Percentiles rank a stretch among this genome's conserved stretches.
Conservation (phyloP, 371 early-diverging fungal species). For the Syncephalastrum sp. region DNA sequence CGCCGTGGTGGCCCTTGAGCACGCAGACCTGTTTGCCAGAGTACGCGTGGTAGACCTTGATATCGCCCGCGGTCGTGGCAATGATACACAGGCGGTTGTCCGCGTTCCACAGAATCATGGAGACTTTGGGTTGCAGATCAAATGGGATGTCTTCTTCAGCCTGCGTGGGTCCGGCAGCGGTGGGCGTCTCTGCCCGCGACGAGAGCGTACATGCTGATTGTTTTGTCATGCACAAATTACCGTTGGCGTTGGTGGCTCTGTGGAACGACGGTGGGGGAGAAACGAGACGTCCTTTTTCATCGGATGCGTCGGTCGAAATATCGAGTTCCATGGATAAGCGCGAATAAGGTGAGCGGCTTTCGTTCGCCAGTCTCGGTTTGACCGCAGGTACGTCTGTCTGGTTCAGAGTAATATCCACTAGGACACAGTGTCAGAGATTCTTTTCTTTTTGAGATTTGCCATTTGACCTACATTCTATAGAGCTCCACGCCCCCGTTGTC, state of each 20-base stretch:
- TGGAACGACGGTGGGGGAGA: no score
- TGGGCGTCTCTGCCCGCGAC: background rate
- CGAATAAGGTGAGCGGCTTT: no score
- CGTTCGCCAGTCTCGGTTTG: background rate
- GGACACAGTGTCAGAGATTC: background rate
- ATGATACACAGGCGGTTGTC: constrained; percentile 62
- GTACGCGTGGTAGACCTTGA: constrained; percentile 61
- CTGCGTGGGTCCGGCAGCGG: background rate
- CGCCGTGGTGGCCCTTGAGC: constrained; percentile 61
- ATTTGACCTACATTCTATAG: constrained; percentile 29
- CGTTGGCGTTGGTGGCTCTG: no score
- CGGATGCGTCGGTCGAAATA: no score
- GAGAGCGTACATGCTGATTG: background rate
- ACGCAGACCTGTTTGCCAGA: constrained; percentile 56
- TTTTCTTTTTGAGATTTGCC: background rate
- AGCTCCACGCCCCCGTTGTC: constrained; percentile 30
- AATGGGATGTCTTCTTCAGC: constrained; percentile 6
- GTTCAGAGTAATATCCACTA: constrained; percentile 29
- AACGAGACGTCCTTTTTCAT: no score
- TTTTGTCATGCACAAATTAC: no score
- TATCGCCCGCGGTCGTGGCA: constrained; percentile 61
- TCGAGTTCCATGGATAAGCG: no score
- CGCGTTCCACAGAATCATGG: constrained; percentile 60
- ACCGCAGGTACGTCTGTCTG: constrained; percentile 15
- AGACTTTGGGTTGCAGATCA: constrained; percentile 33